Base-by-base conservation (phyloP, 2,329 filamentous ascomycete species). In the Exophiala lecanii-corni region DNA sequence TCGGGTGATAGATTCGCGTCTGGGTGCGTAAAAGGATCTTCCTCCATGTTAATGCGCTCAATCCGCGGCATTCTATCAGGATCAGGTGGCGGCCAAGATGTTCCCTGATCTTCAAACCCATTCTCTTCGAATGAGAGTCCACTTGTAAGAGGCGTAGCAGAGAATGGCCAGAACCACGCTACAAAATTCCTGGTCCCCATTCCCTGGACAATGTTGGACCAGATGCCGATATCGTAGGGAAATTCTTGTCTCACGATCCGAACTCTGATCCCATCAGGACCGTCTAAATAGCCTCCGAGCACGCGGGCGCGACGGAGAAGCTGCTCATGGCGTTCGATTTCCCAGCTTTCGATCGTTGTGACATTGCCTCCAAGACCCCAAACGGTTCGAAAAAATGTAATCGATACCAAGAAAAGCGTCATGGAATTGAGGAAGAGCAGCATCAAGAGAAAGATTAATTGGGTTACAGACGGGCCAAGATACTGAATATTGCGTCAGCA, bases 321-420 rank as follows among this genome's bases (percentile, higher is more conserved):
- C 3, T 67, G 69, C 26, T 65, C 60, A 46, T 74, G 71, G 43
- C 71, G 57, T 51, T 72, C 71, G 37, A 73, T 71, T 52, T 74
- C 79, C 79, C 79, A 83, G 26, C 72, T 69, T 58, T 83, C 79
- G 47, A 83, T 82, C 0, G 79, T 81, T 1, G 78, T 82, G 1
- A 73, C 74, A 58, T 82, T 82, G 23, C 70, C 66, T 9, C 68
- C 65, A 1, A 82, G 61, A 25, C 68, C 70, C 72, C 74, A 82
- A 2, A 79, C 25, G 1, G 69, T 72, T 15, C 78, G 70, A 4
- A 75, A 53, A 1, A 81, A 60, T 1, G 82, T 68, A 26, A 83
- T 67, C 1, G 62, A 60, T 0, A 83, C 61, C 1, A 68, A 68
- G 55, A 82, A 77, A 2, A 79, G 61, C 0, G 76, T 76, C 4